Percentiles rank a stretch among this genome's conserved stretches.
Conservation (phyloP, 495 filamentous ascomycete species). For the Immersiella caudata region DNA sequence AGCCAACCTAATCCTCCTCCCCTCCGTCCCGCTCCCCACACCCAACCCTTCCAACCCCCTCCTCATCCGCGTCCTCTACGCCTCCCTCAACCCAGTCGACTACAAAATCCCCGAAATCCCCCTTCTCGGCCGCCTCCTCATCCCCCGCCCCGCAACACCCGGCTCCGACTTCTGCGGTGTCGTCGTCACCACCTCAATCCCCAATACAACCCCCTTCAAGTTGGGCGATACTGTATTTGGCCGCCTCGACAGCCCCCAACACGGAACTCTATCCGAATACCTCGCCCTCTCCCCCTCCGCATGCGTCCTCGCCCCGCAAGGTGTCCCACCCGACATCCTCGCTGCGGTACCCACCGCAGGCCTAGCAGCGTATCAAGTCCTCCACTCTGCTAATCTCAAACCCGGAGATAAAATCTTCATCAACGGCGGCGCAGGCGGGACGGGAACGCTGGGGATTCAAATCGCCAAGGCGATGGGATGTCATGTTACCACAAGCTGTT, state of each 20-base stretch:
- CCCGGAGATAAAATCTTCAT: background rate
- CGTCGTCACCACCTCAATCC: background rate
- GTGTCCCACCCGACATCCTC: background rate
- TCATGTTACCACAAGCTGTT: background rate
- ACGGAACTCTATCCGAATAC: background rate
- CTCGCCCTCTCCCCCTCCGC: background rate
- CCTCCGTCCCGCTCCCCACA: background rate
- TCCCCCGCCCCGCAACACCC: background rate
- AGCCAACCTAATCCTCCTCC: background rate
- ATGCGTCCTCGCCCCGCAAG: background rate
- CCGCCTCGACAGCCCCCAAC: background rate
- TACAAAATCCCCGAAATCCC: background rate
- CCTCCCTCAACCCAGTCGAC: background rate
- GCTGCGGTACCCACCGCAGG: background rate
- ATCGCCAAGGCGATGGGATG: slow-evolving; percentile 1
- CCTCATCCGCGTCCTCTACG: background rate
- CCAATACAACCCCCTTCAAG: background rate
- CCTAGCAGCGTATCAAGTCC: background rate
- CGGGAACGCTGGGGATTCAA: background rate
- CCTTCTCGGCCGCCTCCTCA: background rate
- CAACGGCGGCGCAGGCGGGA: background rate
- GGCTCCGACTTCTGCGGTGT: background rate
- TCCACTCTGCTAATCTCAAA: background rate
- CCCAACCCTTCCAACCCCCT: background rate
- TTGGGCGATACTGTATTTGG: background rate